Conservation (phyloP, 106 monocot species). For the Dioscorea dumetorum region DNA sequence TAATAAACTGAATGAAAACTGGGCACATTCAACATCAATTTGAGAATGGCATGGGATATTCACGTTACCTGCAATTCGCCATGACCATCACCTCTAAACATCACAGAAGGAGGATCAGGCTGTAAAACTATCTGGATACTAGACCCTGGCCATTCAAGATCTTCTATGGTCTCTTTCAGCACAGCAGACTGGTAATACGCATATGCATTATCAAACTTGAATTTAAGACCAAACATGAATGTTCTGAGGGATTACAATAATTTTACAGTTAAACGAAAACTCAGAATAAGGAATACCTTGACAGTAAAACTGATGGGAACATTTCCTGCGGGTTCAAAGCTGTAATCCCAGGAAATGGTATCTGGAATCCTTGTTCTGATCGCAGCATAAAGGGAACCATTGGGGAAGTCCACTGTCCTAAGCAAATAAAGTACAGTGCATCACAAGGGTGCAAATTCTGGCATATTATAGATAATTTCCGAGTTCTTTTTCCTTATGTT, state of each 20-base stretch:
- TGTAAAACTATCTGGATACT: conserved; percentile 77
- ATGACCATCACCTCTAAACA: conserved; percentile 84
- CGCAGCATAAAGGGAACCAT: conserved; percentile 87
- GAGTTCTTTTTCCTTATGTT: no score
- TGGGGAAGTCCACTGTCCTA: conserved; percentile 78
- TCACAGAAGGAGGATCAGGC: conserved; percentile 79
- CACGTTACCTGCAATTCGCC: conserved; percentile 82
- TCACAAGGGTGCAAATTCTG: not conserved
- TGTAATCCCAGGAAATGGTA: conserved; percentile 86
- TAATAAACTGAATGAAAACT: no score
- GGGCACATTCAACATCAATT: no score
- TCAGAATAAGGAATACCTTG: conserved; percentile 30
- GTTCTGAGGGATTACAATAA: no score
- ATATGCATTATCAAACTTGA: not conserved
- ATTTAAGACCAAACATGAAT: no score
- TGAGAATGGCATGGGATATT: no score
- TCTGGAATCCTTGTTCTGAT: conserved; percentile 96
- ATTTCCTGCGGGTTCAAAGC: conserved; percentile 64
- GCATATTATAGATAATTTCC: not conserved
- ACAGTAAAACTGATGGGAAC: conserved; percentile 73
- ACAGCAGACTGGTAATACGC: conserved; percentile 52
- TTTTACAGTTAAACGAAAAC: no score
- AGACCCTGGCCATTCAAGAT: conserved; percentile 96
- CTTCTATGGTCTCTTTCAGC: conserved; percentile 93
- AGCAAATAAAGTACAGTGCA: not conserved